Evolutionary conservation across 371 early-diverging fungal species (phyloP), one percentile per base, ranked within the genome.

Genomic region (Entomophthora muscae): DNA sequence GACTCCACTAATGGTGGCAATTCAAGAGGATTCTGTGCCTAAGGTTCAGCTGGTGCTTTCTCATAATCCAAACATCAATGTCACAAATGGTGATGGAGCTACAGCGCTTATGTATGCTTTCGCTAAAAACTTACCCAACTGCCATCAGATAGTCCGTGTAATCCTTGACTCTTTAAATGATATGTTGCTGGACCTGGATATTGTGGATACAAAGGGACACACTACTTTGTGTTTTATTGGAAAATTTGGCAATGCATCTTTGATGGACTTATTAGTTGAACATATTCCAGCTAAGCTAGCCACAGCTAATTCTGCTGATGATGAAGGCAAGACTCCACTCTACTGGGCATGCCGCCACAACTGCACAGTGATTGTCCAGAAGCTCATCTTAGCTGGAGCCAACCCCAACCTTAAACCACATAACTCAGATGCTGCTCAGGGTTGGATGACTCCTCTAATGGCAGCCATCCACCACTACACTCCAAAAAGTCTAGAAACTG

Each of bases 301-400:
- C 1, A 31, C 65, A 31, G 65, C 75, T 22, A 73, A 77, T 61
- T 10, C 31, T 0, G 26, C 31, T 0, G 66, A 73, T 53, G 59
- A 68, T 2, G 51, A 32, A 5, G 52, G 61, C 7, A 24, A 62
- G 54, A 73, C 72, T 26, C 72, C 72, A 0, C 63, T 80, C 3
- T 67, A 67, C 3, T 30, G 72, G 31, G 76, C 75, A 28, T 66
- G 71, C 54, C 53, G 31, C 23, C 33, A 67, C 17, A 73, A 72
- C 29, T 61, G 71, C 33, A 57, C 61, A 12, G 32, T 67, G 7
- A 67, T 68, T 7, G 69, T 76, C 13, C 57, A 61, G 3, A 21
- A 17, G 0, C 32, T 81, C 32, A 32, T 81, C 17, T 27, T 53
- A 22, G 42, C 66, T 27, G 69, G 72, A 3, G 76, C 73, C 1